Percentiles rank a stretch among this genome's conserved stretches.
Conservation (phyloP, 1,139 yeast genomes). For the Kodamaea sp. region DNA sequence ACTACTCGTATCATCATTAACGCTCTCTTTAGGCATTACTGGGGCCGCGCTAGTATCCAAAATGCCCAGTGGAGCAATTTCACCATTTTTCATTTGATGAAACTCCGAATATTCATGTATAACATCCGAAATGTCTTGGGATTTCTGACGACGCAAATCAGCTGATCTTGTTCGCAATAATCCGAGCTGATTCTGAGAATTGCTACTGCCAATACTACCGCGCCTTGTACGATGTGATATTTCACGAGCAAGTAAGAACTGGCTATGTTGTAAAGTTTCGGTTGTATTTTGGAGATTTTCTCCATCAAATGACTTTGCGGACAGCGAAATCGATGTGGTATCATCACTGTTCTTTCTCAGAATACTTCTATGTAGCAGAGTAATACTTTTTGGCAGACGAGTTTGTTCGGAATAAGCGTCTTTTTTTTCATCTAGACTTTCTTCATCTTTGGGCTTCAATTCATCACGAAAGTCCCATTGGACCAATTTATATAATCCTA, state of each 20-base stretch:
- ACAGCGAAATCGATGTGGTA: constrained; percentile 5
- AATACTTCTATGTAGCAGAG: neutral
- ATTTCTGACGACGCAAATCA: constrained; percentile 40
- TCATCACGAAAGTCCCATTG: constrained; percentile 61
- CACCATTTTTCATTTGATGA: constrained; percentile 32
- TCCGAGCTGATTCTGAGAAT: too few relatives aligned
- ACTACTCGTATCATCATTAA: neutral
- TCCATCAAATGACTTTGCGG: neutral
- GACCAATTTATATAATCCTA: constrained; percentile 71
- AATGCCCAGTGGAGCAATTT: constrained; percentile 13
- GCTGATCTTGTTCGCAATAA: constrained; percentile 24
- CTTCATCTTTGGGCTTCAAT: constrained; percentile 10
- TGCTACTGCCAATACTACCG: too few relatives aligned
- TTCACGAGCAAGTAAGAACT: constrained; percentile 8
- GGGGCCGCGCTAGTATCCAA: constrained; percentile 12
- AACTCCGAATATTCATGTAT: constrained; percentile 59
- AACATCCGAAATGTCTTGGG: constrained; percentile 55
- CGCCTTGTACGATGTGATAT: neutral
- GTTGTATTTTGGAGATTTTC: neutral
- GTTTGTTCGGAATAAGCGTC: too few relatives aligned
- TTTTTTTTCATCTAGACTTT: constrained; percentile 1
- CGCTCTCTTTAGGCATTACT: constrained; percentile 9
- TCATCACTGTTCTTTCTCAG: constrained; percentile 1
- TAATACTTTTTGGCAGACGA: too few relatives aligned
- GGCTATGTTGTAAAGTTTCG: constrained; percentile 7